Percentiles rank a stretch among this genome's conserved stretches.
Evolutionary conservation across 805 yeast species (phyloP).

Genomic region (Kregervanrija fluxuum): DNA sequence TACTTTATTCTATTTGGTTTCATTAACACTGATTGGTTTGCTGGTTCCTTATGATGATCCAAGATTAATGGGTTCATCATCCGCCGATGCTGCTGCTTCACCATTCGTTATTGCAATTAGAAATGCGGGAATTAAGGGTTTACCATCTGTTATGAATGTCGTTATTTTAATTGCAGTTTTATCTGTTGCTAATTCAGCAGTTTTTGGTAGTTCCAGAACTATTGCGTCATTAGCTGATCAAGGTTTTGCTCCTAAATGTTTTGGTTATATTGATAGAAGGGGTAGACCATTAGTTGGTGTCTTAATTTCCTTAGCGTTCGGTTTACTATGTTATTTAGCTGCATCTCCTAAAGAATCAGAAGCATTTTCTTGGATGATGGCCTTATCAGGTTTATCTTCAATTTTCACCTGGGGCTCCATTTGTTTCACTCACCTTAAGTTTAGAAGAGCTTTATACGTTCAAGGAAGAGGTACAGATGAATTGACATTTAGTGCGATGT

Average conservation of each 20-base stretch:
- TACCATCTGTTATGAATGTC: constrained; percentile 69
- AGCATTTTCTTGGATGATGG: constrained; percentile 69
- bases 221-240: constrained; percentile 62
- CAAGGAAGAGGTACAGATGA: constrained; percentile 70
- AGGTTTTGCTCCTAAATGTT: constrained; percentile 56
- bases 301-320: constrained; percentile 43
- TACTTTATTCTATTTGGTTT: constrained; percentile 43
- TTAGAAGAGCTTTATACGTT: constrained; percentile 55
- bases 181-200: constrained; percentile 72
- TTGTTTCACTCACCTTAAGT: constrained; percentile 60
- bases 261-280: constrained; percentile 63
- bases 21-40: constrained; percentile 42
- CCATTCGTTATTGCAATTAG: constrained; percentile 71
- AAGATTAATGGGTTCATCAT: constrained; percentile 38
- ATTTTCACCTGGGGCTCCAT: constrained; percentile 76
- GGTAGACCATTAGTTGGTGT: constrained; percentile 79
- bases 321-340: constrained; percentile 54
- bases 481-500: constrained; percentile 56
- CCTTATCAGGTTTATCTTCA: constrained; percentile 74
- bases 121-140: constrained; percentile 52
- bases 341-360: constrained; percentile 49
- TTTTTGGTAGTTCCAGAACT: constrained; percentile 68
- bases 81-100: constrained; percentile 53
- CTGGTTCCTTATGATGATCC: constrained; percentile 48
- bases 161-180: constrained; percentile 66